Evolutionary conservation across 2,329 filamentous ascomycete species (phyloP).

Genomic region (Acarospora socialis): DNA sequence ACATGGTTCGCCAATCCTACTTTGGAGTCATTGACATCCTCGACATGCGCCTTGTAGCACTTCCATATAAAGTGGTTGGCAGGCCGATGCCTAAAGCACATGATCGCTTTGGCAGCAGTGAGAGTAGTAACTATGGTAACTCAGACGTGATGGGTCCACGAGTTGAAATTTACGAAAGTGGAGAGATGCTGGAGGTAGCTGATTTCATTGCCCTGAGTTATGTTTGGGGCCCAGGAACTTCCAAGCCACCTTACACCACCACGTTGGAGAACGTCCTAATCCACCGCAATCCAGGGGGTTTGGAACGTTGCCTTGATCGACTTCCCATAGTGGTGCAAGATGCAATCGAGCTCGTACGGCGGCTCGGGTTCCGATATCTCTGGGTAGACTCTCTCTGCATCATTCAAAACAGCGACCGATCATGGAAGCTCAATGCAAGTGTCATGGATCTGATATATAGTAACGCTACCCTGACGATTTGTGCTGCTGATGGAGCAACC

Average conservation of each 20-base stretch:
- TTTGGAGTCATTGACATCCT: conserved; percentile 4
- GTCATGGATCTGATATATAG: conserved; percentile 23
- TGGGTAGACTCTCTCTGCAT: no score
- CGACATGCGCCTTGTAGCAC: conserved; percentile 3
- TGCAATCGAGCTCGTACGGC: no score
- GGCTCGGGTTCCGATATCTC: no score
- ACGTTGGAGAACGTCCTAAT: conserved; percentile 2
- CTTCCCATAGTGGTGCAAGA: no score
- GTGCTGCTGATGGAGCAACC: conserved; percentile 20
- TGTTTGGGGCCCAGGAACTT: conserved; percentile 1
- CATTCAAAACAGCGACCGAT: conserved; percentile 13
- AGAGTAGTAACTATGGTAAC: no score
- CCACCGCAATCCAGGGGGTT: conserved; percentile 3
- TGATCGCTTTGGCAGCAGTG: no score
- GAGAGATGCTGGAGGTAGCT: conserved; percentile 1
- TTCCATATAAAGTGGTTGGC: conserved; percentile 2
- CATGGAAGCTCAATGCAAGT: conserved; percentile 19
- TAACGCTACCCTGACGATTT: conserved; percentile 22
- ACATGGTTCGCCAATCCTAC: no score
- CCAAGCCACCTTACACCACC: conserved; percentile 4
- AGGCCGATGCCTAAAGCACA: not conserved
- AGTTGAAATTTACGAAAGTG: not conserved
- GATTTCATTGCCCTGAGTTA: conserved; percentile 5
- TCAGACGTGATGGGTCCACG: no score
- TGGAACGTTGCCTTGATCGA: no score